Conservation (phyloP, 2,329 filamentous ascomycete genomes). For the Colletotrichum lentis region DNA sequence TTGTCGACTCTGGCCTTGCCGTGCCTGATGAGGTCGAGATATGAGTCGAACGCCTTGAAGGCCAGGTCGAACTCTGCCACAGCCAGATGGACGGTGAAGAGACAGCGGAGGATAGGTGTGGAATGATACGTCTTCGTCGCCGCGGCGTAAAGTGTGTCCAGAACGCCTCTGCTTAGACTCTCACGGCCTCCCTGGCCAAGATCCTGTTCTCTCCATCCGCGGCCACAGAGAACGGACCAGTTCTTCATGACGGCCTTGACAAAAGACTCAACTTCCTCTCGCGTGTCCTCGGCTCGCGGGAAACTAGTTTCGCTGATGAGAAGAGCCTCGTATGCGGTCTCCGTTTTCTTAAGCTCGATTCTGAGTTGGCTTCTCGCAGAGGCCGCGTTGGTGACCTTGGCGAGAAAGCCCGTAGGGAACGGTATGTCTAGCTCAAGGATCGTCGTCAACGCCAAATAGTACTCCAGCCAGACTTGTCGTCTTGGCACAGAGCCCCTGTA, state of each 20-base stretch:
- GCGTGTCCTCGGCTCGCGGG: constrained; percentile 81
- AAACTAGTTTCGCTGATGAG: constrained; percentile 83
- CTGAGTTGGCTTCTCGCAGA: constrained; percentile 71
- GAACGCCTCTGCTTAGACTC: constrained; percentile 75
- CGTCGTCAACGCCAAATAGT: constrained; percentile 81
- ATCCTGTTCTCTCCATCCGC: constrained; percentile 81
- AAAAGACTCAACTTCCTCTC: constrained; percentile 83
- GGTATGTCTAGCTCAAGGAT: constrained; percentile 73
- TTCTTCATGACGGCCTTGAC: constrained; percentile 81
- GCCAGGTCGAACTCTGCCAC: constrained; percentile 92
- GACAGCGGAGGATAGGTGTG: constrained; percentile 81
- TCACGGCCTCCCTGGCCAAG: constrained; percentile 83
- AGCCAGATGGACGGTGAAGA: constrained; percentile 87
- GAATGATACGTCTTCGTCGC: constrained; percentile 96
- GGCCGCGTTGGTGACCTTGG: constrained; percentile 53
- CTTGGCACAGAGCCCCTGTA: constrained; percentile 67
- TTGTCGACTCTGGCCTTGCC: constrained; percentile 86
- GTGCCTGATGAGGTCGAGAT: constrained; percentile 85
- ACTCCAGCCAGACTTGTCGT: constrained; percentile 81
- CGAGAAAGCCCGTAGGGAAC: constrained; percentile 61
- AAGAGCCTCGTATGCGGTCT: constrained; percentile 80
- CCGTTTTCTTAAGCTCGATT: constrained; percentile 80
- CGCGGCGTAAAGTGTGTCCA: constrained; percentile 89
- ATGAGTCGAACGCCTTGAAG: constrained; percentile 89
- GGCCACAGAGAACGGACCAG: constrained; percentile 83